These are phyloP conservation scores for Pterulicium gracile DNA, from an alignment of 1,284 basidiomycete genomes.

Conservation along the genomic window DNA sequence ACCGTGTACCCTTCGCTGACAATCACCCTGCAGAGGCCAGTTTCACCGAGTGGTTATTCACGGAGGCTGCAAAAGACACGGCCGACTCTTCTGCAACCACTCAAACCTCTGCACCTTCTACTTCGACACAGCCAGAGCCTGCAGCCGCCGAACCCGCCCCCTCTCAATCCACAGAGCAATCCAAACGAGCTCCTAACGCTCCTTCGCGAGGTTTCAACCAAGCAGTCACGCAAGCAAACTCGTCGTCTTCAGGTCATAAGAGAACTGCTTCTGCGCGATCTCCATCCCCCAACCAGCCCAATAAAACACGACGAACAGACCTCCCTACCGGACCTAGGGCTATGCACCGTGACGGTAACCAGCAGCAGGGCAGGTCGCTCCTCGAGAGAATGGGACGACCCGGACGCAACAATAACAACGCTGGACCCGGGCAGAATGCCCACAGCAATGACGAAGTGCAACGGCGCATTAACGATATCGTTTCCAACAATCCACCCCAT, in stretches of 20 bases:
- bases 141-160: slow-evolving; percentile 20
- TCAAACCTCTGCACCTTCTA: slow-evolving; percentile 24
- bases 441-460: slow-evolving; percentile 58
- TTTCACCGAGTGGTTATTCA: slow-evolving; percentile 80
- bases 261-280: slow-evolving; percentile 62
- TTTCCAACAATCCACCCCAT: slow-evolving; percentile 41
- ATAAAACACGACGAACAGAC: slow-evolving; percentile 60
- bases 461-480: slow-evolving; percentile 68
- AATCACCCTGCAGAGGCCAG: slow-evolving; percentile 42
- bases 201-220: slow-evolving; percentile 50
- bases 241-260: slow-evolving; percentile 49
- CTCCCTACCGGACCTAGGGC: slow-evolving; percentile 72
- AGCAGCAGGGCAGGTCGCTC: slow-evolving; percentile 42
- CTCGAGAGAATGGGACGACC: slow-evolving; percentile 64
- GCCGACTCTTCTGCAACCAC: slow-evolving; percentile 34
- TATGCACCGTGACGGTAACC: slow-evolving; percentile 48
- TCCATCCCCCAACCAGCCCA: slow-evolving; percentile 58
- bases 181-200: slow-evolving; percentile 28
- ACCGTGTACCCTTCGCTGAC: slow-evolving; percentile 11
- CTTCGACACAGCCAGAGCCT: slow-evolving; percentile 22
- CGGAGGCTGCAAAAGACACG: slow-evolving; percentile 60
- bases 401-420: slow-evolving; percentile 17
- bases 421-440: slow-evolving; percentile 15
- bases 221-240: slow-evolving; percentile 53
- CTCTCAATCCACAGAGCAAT: slow-evolving; percentile 23